Evolutionary conservation across 163 green algal genomes (phyloP), one percentile per base, ranked within the genome.

Genomic region (Chlamydomonas reinhardtii): DNA sequence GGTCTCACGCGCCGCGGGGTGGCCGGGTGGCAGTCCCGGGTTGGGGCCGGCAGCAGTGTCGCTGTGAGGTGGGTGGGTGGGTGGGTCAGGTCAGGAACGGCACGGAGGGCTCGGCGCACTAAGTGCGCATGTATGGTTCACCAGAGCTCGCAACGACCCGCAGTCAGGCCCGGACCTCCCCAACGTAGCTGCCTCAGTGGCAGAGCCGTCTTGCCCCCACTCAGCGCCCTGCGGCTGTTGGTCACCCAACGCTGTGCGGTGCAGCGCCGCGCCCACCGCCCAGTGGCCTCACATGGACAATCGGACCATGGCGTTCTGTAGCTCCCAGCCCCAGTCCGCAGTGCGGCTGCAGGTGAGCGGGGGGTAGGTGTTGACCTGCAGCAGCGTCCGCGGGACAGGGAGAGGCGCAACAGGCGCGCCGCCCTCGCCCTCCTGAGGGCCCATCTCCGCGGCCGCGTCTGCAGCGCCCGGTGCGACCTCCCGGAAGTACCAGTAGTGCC

Each of bases 341-440:
- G 73, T 80, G 16, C 73, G 73, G 32, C 27, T 11, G 73, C 16
- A 48, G 15, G 31, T 62, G 43, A 80, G 73, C 29, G 6, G 4
- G 73, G 73, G 73, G 73, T 80, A 80, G 15, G 73, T 80, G 73
- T 80, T 80, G n/a, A 80, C 73, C 32, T 80, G 73, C 2, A 66
- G 73, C 48, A 78, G 27, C 27, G 73, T 78, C 27, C 34, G 14
- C 8, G 39, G 35, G 29, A 27, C 11, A 14, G 43, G 43, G 5
- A 5, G 56, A 4, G 59, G 22, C 2, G 24, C 59, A 66, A 1
- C 22, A 31, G 19, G 19, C 14, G 17, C 59, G 24, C 24, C 59
- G 59, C 59, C 25, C 24, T 66, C 59, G 2, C 9, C 22, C 9
- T 15, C 59, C 20, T 22, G 5, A 8, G 8, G 4, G 25, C 31